A percentile compares a stretch with the other conserved stretches of the same genome.
Evolutionary conservation across 148 eudicot genomes (phyloP).

Genomic region (Rhododendron williamsianum): DNA sequence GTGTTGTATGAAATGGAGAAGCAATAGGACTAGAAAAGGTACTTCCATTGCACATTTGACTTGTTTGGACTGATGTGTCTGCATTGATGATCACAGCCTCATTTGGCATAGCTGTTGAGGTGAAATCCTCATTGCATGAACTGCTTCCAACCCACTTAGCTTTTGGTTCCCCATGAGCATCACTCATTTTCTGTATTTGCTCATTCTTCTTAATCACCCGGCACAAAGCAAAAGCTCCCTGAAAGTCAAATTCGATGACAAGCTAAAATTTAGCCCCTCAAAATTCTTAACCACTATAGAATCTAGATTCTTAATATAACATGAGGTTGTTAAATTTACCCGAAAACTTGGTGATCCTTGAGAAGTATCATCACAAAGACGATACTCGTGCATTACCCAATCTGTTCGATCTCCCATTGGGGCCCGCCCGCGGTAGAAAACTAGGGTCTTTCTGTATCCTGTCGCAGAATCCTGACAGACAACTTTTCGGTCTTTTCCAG

Average conservation of each 20-base stretch:
- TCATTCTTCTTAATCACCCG: constrained; percentile 64
- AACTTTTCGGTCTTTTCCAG: constrained; percentile 82
- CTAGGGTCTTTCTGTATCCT: constrained; percentile 79
- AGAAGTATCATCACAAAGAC: constrained; percentile 58
- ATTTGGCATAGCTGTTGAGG: constrained; percentile 23
- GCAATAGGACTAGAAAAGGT: constrained; percentile 52
- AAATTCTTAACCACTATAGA: not conserved
- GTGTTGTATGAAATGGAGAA: constrained; percentile 46
- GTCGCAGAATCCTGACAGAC: constrained; percentile 48
- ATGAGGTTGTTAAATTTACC: constrained; percentile 30
- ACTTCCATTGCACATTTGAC: constrained; percentile 35
- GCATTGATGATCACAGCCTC: constrained; percentile 36
- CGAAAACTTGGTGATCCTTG: constrained; percentile 42
- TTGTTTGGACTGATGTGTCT: constrained; percentile 27
- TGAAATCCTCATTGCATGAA: constrained; percentile 26
- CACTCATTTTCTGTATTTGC: constrained; percentile 16
- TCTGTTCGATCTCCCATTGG: constrained; percentile 79
- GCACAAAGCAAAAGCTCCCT: constrained; percentile 74
- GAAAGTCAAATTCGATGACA: constrained; percentile 7
- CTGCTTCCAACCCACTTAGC: constrained; percentile 35
- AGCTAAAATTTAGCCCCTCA: not conserved
- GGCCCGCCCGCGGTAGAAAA: constrained; percentile 81
- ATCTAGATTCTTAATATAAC: not conserved
- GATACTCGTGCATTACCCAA: constrained; percentile 95
- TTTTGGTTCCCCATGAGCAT: constrained; percentile 33